A percentile compares a stretch with the other conserved stretches of the same genome.
These are phyloP conservation scores for Xylariaceae sp. DNA, from an alignment of 2,329 filamentous ascomycete genomes.

Conservation along the genomic window DNA sequence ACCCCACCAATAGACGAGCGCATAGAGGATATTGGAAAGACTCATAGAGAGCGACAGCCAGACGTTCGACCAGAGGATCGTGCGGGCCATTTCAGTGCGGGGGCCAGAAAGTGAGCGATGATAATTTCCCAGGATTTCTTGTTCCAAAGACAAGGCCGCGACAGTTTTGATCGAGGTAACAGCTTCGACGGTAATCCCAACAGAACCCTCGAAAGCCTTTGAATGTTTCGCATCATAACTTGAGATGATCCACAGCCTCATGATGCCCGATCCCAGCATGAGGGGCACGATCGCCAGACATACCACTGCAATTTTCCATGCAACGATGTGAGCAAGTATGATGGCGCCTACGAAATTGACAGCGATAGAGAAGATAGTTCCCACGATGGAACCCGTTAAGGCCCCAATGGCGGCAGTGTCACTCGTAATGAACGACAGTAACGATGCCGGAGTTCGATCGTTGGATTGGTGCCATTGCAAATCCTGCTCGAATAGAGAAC, in stretches of 20 bases:
- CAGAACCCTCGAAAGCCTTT: conserved; percentile 61
- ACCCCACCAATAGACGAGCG: conserved; percentile 79
- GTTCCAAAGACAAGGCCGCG: conserved; percentile 52
- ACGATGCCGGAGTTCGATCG: conserved; percentile 56
- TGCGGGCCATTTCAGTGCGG: conserved; percentile 52
- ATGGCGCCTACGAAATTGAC: conserved; percentile 69
- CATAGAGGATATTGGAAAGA: conserved; percentile 66
- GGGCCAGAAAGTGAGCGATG: conserved; percentile 47
- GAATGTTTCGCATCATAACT: conserved; percentile 63
- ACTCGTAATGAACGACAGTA: conserved; percentile 67
- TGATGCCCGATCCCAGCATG: conserved; percentile 65
- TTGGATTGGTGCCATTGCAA: conserved; percentile 70
- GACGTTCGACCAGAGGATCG: conserved; percentile 51
- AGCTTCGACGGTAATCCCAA: conserved; percentile 65
- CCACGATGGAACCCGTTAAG: conserved; percentile 68
- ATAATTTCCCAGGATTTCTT: conserved; percentile 53
- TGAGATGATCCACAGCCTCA: conserved; percentile 63
- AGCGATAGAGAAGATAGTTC: conserved; percentile 64
- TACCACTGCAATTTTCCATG: conserved; percentile 75
- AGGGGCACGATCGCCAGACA: conserved; percentile 67
- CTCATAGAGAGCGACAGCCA: conserved; percentile 61
- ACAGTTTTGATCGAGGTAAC: conserved; percentile 65
- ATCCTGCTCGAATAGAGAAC: conserved; percentile 63
- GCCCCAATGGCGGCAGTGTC: conserved; percentile 66
- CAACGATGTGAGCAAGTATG: conserved; percentile 66